These are phyloP conservation scores for Prunella vulgaris DNA, from an alignment of 257 asterid species.

Conservation along the genomic window DNA sequence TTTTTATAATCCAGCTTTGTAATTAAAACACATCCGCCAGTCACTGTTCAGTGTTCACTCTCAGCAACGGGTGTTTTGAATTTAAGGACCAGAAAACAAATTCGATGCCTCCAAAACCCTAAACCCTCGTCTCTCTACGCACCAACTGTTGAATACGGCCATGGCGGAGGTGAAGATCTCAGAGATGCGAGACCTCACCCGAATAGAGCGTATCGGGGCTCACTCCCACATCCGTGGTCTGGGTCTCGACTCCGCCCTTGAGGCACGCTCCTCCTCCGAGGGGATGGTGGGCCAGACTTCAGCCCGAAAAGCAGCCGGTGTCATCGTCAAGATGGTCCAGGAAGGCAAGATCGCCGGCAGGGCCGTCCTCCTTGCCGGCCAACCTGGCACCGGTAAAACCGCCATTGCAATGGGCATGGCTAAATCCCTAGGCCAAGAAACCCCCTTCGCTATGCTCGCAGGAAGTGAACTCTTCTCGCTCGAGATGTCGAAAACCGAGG, in stretches of 20 bases:
- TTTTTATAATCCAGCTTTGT: too few relatives aligned
- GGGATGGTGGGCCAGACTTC: slow-evolving; percentile 85
- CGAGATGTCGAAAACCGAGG: slow-evolving; percentile 88
- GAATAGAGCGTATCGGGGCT: slow-evolving; percentile 81
- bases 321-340: slow-evolving; percentile 76
- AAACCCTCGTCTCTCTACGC: not conserved
- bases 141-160: slow-evolving; percentile 4
- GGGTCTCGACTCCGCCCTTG: slow-evolving; percentile 79
- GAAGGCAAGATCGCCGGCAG: slow-evolving; percentile 80
- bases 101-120: not conserved
- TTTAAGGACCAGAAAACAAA: too few relatives aligned
- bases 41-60: too few relatives aligned
- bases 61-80: too few relatives aligned
- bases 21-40: too few relatives aligned
- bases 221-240: slow-evolving; percentile 87
- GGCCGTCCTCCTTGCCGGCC: slow-evolving; percentile 77
- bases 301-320: slow-evolving; percentile 85
- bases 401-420: slow-evolving; percentile 97
- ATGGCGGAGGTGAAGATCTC: slow-evolving; percentile 83
- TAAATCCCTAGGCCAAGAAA: slow-evolving; percentile 75
- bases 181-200: slow-evolving; percentile 75
- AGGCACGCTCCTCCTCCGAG: slow-evolving; percentile 67
- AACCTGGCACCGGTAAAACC: slow-evolving; percentile 82
- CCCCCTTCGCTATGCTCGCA: slow-evolving; percentile 89
- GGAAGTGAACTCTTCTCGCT: slow-evolving; percentile 89